Conservation (phyloP, 371 early-diverging fungal genomes). For the Mucor irregularis region DNA sequence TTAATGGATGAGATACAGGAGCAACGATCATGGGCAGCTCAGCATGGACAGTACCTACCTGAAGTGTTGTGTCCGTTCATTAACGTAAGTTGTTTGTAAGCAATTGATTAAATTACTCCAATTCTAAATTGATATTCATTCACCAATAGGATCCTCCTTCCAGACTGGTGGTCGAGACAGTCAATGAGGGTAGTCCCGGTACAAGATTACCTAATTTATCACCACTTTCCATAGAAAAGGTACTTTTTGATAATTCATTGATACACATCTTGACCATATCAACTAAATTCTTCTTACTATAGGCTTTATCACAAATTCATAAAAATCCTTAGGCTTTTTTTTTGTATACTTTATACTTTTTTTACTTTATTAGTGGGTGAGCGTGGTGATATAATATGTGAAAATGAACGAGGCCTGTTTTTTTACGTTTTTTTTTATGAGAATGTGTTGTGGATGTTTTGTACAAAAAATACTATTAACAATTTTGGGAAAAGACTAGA, state of each 20-base stretch:
- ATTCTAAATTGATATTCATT: not conserved
- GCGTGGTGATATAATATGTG: no score
- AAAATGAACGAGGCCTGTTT: no score
- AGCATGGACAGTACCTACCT: slow-evolving; percentile 50
- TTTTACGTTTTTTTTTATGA: not conserved
- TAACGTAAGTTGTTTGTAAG: slow-evolving; percentile 25
- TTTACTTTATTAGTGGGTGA: not conserved
- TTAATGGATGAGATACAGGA: slow-evolving; percentile 45
- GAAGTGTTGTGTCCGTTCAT: slow-evolving; percentile 49
- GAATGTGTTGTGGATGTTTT: not conserved
- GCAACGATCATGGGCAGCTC: slow-evolving; percentile 37
- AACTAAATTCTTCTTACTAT: no score
- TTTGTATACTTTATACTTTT: not conserved
- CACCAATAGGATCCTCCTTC: slow-evolving; percentile 21
- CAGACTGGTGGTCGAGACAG: slow-evolving; percentile 16
- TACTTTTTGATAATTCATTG: slow-evolving; percentile 11
- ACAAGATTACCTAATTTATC: slow-evolving; percentile 36
- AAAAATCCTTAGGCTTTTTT: no score
- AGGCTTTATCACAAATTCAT: slow-evolving; percentile 25
- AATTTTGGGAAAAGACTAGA: no score
- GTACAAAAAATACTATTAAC: not conserved
- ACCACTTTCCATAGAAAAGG: slow-evolving; percentile 33
- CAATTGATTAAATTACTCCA: not conserved
- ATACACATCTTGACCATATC: no score
- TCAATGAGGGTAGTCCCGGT: slow-evolving; percentile 15